Evolutionary conservation across 2,329 filamentous ascomycete genomes (phyloP).

Genomic region (Apiospora aurea): DNA sequence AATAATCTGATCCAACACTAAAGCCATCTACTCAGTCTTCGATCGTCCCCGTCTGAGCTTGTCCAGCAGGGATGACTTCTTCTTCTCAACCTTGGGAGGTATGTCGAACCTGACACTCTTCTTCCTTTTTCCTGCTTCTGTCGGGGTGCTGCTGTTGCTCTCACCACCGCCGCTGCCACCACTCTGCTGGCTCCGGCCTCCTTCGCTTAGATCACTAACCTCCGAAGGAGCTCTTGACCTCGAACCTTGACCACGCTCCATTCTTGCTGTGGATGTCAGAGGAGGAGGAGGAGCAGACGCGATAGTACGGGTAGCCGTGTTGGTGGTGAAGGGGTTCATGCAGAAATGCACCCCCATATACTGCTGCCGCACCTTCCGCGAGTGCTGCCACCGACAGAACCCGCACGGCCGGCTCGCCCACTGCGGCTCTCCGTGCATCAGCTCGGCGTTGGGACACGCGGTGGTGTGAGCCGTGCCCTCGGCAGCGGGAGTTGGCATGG

Average conservation of each 20-base stretch:
- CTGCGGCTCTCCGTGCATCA: background rate
- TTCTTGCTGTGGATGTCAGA: too few relatives aligned
- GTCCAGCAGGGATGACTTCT: background rate
- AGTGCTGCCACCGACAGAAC: constrained; percentile 14
- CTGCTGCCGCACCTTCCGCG: background rate
- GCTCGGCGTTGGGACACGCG: background rate
- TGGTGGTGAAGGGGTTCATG: background rate
- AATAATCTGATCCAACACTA: background rate
- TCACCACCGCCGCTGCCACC: too few relatives aligned
- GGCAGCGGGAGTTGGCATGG: background rate
- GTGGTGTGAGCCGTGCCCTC: background rate
- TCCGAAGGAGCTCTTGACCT: background rate
- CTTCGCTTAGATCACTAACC: background rate
- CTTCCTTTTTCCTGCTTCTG: background rate
- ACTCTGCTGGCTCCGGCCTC: background rate
- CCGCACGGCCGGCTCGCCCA: background rate
- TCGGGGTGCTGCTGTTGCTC: too few relatives aligned
- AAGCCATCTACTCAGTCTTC: background rate
- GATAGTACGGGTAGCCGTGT: too few relatives aligned
- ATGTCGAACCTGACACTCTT: constrained; percentile 15
- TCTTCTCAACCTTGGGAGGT: background rate
- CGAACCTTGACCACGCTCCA: too few relatives aligned
- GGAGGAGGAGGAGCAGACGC: too few relatives aligned
- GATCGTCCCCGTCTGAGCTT: background rate
- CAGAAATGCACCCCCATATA: background rate